Evolutionary conservation across 2,329 filamentous ascomycete genomes (phyloP).

Genomic region (Nemania sp.): DNA sequence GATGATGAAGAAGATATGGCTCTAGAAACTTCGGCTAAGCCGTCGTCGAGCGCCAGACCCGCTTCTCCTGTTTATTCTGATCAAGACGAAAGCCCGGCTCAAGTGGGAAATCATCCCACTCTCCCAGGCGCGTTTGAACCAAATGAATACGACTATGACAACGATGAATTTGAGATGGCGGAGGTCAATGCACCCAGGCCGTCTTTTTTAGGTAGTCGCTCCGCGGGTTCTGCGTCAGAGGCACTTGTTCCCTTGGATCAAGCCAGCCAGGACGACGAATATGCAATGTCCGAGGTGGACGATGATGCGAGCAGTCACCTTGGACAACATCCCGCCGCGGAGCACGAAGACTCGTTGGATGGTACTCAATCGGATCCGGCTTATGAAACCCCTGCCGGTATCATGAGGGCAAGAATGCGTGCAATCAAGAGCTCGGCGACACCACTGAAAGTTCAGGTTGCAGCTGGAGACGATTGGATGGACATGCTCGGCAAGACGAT

Average conservation of each 20-base stretch:
- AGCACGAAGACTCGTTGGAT: constrained; percentile 65
- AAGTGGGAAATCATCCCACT: constrained; percentile 51
- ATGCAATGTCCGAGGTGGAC: constrained; percentile 71
- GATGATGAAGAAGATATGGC: constrained; percentile 71
- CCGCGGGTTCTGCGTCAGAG: constrained; percentile 75
- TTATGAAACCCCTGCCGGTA: constrained; percentile 60
- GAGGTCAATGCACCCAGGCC: constrained; percentile 50
- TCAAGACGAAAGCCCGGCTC: constrained; percentile 62
- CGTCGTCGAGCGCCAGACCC: constrained; percentile 29
- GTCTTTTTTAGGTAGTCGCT: constrained; percentile 94
- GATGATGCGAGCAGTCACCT: constrained; percentile 79
- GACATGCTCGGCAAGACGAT: constrained; percentile 93
- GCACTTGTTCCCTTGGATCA: constrained; percentile 64
- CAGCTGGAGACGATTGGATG: constrained; percentile 83
- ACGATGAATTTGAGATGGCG: constrained; percentile 53
- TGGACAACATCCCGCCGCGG: constrained; percentile 74
- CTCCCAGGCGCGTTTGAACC: constrained; percentile 83
- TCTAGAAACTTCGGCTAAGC: constrained; percentile 40
- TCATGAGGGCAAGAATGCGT: constrained; percentile 66
- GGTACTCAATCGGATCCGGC: constrained; percentile 51
- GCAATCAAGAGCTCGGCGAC: constrained; percentile 63
- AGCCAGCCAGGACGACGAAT: constrained; percentile 73
- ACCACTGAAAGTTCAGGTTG: constrained; percentile 62
- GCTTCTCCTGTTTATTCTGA: constrained; percentile 37
- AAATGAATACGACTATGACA: constrained; percentile 53